Conservation (phyloP, 441 rosid species). For the Populus hybrid region DNA sequence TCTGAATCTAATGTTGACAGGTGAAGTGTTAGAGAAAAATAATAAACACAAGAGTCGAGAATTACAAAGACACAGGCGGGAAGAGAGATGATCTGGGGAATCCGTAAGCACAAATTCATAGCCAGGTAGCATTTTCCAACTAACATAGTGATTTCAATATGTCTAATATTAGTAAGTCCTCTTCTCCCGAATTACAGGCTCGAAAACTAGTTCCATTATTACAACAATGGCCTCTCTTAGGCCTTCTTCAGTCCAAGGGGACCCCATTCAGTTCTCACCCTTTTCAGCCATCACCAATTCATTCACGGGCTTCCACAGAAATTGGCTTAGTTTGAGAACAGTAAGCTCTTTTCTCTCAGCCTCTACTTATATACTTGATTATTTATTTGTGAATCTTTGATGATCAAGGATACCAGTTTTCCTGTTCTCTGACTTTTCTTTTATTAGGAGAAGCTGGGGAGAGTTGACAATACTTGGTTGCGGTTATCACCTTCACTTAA, state of each 20-base stretch:
- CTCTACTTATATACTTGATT: not conserved
- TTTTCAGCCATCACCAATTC: conserved; percentile 3
- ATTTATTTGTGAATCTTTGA: not conserved
- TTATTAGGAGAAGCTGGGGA: conserved; percentile 6
- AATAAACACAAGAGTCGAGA: not conserved
- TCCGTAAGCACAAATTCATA: conserved; percentile 4
- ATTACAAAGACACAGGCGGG: not conserved
- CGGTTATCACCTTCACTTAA: not conserved
- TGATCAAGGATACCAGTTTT: not conserved
- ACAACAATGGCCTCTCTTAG: conserved; percentile 1
- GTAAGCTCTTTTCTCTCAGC: not conserved
- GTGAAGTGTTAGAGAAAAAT: not conserved
- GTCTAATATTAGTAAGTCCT: not conserved
- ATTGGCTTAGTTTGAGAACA: not conserved
- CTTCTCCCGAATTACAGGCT: conserved; percentile 8
- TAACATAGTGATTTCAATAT: not conserved
- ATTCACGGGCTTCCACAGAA: not conserved
- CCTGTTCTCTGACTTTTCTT: not conserved
- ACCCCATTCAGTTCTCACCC: conserved; percentile 1
- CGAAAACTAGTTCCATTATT: conserved; percentile 9
- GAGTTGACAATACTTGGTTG: not conserved
- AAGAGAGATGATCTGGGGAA: conserved; percentile 10
- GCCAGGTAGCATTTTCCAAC: not conserved
- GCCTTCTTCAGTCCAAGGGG: not conserved
- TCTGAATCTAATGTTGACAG: not conserved